These are phyloP conservation scores for Kazachstania martiniae DNA, from an alignment of 805 yeast genomes.

Conservation along the genomic window DNA sequence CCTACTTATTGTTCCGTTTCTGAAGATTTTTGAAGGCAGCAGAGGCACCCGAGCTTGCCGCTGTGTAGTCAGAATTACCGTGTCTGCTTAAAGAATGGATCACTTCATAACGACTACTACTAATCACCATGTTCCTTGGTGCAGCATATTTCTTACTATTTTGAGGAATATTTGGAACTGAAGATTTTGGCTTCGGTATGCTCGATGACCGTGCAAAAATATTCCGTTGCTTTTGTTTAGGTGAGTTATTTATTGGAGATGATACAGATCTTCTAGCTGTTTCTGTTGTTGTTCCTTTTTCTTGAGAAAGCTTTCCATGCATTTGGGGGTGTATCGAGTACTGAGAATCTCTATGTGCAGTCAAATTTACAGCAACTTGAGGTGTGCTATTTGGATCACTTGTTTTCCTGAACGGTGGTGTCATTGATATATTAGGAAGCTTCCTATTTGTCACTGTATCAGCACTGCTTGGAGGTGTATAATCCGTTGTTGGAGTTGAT, in stretches of 20 bases:
- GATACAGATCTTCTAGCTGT: neutral
- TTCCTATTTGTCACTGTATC: neutral
- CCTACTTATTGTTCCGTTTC: conserved; percentile 6
- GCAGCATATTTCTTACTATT: conserved; percentile 11
- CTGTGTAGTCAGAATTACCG: conserved; percentile 7
- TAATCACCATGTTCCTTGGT: conserved; percentile 24
- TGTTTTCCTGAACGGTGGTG: neutral
- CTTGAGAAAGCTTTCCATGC: neutral
- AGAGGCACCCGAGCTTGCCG: conserved; percentile 27
- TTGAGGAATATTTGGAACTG: conserved; percentile 1
- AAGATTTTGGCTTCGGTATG: conserved; percentile 1
- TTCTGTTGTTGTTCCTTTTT: neutral
- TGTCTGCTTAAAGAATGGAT: conserved; percentile 16
- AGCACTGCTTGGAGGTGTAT: neutral
- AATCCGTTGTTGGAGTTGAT: conserved; percentile 1
- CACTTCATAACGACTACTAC: conserved; percentile 27
- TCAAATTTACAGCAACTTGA: neutral
- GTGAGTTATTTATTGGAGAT: neutral
- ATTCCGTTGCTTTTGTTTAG: no score
- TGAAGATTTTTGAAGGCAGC: conserved; percentile 26
- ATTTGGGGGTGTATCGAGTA: neutral
- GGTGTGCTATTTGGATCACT: neutral
- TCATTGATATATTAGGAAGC: neutral
- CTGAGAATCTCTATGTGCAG: neutral
- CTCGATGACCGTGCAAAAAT: conserved; percentile 1